Conservation (phyloP, 805 yeast species). For the Yarrowia osloensis region DNA sequence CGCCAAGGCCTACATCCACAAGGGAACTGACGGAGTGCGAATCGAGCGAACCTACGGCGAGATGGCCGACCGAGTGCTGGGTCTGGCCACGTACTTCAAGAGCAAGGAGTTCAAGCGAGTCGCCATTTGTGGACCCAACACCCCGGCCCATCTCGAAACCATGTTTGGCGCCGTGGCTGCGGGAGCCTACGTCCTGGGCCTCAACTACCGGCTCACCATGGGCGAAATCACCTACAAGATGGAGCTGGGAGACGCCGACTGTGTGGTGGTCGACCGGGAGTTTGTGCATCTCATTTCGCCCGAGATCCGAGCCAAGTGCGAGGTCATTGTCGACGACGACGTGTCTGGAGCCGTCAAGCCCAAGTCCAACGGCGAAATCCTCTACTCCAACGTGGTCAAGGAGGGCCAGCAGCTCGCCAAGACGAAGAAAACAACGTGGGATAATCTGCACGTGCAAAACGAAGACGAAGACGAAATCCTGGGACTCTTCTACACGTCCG, state of each 20-base stretch:
- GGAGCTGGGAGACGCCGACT: slow-evolving; percentile 40
- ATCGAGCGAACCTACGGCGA: slow-evolving; percentile 38
- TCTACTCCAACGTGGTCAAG: slow-evolving; percentile 33
- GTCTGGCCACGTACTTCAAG: slow-evolving; percentile 41
- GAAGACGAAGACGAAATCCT: slow-evolving; percentile 36
- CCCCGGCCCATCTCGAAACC: slow-evolving; percentile 44
- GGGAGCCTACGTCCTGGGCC: slow-evolving; percentile 42
- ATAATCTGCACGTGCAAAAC: slow-evolving; percentile 35
- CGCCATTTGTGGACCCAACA: slow-evolving; percentile 43
- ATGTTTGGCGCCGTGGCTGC: slow-evolving; percentile 43
- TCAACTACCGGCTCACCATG: slow-evolving; percentile 42
- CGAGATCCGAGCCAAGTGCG: slow-evolving; percentile 4
- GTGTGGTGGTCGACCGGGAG: slow-evolving; percentile 40
- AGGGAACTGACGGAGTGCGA: slow-evolving; percentile 27
- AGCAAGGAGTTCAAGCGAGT: slow-evolving; percentile 36
- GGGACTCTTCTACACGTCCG: slow-evolving; percentile 42
- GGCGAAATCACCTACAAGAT: slow-evolving; percentile 41
- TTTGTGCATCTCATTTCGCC: slow-evolving; percentile 35
- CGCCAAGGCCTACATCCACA: slow-evolving; percentile 42
- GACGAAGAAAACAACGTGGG: slow-evolving; percentile 34
- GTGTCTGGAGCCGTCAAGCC: neutral
- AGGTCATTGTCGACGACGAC: slow-evolving; percentile 36
- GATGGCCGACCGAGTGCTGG: slow-evolving; percentile 39
- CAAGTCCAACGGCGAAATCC: slow-evolving; percentile 27
- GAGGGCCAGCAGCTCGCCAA: slow-evolving; percentile 32